These are phyloP conservation scores for Magnusiomyces sp. DNA, from an alignment of 1,139 yeast genomes.

Conservation along the genomic window DNA sequence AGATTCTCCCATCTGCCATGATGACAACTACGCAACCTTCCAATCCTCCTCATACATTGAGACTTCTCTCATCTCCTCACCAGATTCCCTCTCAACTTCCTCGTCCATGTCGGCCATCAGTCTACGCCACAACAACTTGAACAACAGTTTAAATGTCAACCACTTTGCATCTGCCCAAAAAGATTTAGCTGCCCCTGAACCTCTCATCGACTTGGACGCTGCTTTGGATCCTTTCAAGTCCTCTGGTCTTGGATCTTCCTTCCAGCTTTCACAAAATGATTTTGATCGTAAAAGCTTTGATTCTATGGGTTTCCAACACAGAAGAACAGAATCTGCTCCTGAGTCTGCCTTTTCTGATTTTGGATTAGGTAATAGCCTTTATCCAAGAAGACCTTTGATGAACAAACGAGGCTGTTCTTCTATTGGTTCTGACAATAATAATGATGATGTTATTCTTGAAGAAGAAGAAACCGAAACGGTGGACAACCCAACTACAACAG, in stretches of 20 bases:
- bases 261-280: too few species aligned
- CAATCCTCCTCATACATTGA: constrained; percentile 18
- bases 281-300: too few species aligned
- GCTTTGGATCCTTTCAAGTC: constrained; percentile 25
- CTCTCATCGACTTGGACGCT: constrained; percentile 29
- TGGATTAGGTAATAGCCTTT: too few species aligned
- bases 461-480: constrained; percentile 17
- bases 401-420: constrained; percentile 12
- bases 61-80: constrained; percentile 8
- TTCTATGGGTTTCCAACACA: constrained; percentile 20
- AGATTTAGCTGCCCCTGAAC: too few species aligned
- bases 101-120: constrained; percentile 8
- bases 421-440: constrained; percentile 23
- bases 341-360: constrained; percentile 16
- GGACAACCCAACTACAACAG: not conserved
- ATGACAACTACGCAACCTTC: constrained; percentile 9
- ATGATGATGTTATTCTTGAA: constrained; percentile 19
- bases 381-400: too few species aligned
- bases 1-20: constrained; percentile 8
- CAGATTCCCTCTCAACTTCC: constrained; percentile 3
- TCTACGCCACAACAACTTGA: not conserved
- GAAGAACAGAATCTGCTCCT: constrained; percentile 28
- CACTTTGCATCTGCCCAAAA: constrained; percentile 18
- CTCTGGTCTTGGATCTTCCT: constrained; percentile 8
- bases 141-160: constrained; percentile 22